Evolutionary conservation across 1,284 basidiomycete genomes (phyloP).

Genomic region (Moesziomyces sp.): DNA sequence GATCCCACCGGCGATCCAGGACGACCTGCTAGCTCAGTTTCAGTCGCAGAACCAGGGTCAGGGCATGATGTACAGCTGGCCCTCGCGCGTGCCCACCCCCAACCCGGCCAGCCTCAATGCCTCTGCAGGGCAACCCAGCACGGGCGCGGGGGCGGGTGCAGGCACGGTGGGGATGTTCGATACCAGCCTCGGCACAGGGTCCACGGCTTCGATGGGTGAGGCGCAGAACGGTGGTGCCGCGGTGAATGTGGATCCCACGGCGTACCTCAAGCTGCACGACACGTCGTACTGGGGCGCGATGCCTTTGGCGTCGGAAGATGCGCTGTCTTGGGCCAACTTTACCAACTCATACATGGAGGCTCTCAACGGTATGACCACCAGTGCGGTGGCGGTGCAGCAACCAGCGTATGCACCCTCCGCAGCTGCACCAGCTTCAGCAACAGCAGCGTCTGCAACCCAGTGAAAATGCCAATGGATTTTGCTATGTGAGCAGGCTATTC

Average conservation of each 20-base stretch:
- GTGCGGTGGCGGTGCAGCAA: background rate
- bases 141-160: background rate
- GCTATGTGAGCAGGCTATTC: slow-evolving; percentile 14
- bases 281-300: slow-evolving; percentile 52
- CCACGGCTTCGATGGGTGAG: background rate
- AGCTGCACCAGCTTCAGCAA: background rate
- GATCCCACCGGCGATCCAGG: slow-evolving; percentile 20
- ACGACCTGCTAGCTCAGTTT: slow-evolving; percentile 29
- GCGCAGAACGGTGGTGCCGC: background rate
- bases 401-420: background rate
- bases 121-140: background rate
- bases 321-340: slow-evolving; percentile 50
- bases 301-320: slow-evolving; percentile 44
- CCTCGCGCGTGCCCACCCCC: slow-evolving; percentile 1
- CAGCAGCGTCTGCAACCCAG: background rate
- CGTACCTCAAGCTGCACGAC: slow-evolving; percentile 46
- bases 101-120: background rate
- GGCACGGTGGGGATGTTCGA: background rate
- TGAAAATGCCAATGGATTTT: background rate
- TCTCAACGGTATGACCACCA: slow-evolving; percentile 36
- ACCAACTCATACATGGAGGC: slow-evolving; percentile 48
- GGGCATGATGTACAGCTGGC: slow-evolving; percentile 28
- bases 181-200: background rate
- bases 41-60: slow-evolving; percentile 34
- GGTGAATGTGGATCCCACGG: slow-evolving; percentile 26